These are phyloP conservation scores for Cytospora mali DNA, from an alignment of 2,329 filamentous ascomycete species.

Conservation along the genomic window DNA sequence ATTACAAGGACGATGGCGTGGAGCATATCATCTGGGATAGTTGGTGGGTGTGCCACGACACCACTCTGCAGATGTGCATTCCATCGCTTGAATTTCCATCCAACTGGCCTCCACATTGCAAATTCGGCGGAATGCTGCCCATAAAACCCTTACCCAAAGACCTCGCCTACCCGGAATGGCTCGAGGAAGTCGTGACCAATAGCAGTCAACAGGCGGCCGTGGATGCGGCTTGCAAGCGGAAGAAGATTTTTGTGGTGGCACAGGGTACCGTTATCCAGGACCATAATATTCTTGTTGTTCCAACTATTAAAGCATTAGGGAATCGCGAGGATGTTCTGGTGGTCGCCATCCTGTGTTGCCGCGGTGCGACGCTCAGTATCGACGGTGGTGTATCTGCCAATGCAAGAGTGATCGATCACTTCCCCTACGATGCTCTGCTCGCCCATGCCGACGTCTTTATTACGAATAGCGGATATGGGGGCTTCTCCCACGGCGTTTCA, in stretches of 20 bases:
- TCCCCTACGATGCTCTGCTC: slow-evolving; percentile 51
- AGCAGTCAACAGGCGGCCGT: slow-evolving; percentile 20
- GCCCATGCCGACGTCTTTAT: slow-evolving; percentile 49
- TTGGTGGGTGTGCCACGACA: slow-evolving; percentile 18
- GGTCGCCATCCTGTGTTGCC: slow-evolving; percentile 39
- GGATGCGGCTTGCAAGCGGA: slow-evolving; percentile 29
- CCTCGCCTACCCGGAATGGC: slow-evolving; percentile 47
- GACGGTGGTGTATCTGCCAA: slow-evolving; percentile 42
- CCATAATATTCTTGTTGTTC: slow-evolving; percentile 47
- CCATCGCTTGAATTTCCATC: slow-evolving; percentile 18
- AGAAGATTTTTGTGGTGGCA: slow-evolving; percentile 48
- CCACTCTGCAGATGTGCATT: slow-evolving; percentile 22
- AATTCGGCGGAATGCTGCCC: slow-evolving; percentile 34
- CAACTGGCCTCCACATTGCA: slow-evolving; percentile 16
- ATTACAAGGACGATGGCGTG: neutral
- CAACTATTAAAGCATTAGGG: slow-evolving; percentile 47
- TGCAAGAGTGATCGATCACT: slow-evolving; percentile 47
- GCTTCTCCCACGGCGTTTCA: slow-evolving; percentile 47
- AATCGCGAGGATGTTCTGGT: slow-evolving; percentile 44
- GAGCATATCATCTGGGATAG: slow-evolving; percentile 12
- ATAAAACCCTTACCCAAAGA: slow-evolving; percentile 36
- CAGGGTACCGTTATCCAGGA: slow-evolving; percentile 50
- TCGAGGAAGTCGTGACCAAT: slow-evolving; percentile 44
- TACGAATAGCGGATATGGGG: slow-evolving; percentile 53
- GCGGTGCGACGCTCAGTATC: slow-evolving; percentile 30